Percentiles rank a stretch among this genome's conserved stretches.
Conservation (phyloP, 495 filamentous ascomycete genomes). For the Penicillium subrubescens region DNA sequence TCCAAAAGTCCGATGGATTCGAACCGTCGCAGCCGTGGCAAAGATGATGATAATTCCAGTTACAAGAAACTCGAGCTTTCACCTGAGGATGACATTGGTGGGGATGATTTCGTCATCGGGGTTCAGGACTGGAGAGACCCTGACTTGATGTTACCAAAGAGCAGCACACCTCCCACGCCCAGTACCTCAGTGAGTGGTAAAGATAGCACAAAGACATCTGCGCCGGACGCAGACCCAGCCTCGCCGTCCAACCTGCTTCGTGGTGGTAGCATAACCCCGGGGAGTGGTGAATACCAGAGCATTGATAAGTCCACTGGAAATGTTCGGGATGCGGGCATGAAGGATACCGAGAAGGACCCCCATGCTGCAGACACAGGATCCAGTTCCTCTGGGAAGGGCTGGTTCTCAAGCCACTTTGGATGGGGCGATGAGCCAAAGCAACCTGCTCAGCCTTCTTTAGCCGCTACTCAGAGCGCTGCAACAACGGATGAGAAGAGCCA, state of each 20-base stretch:
- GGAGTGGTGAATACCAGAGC: constrained; percentile 71
- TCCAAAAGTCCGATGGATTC: constrained; percentile 14
- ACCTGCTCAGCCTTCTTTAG: constrained; percentile 15
- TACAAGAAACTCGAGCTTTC: constrained; percentile 25
- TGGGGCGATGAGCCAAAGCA: constrained; percentile 28
- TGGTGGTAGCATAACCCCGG: constrained; percentile 73
- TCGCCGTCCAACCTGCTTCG: constrained; percentile 49
- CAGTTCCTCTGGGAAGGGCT: constrained; percentile 25
- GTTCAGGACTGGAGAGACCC: constrained; percentile 93
- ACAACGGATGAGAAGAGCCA: constrained; percentile 17
- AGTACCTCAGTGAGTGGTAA: constrained; percentile 27
- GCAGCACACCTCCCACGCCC: constrained; percentile 29
- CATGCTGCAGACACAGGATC: constrained; percentile 1
- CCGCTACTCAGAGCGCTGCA: constrained; percentile 3
- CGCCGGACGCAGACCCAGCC: constrained; percentile 31
- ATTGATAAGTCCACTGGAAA: constrained; percentile 34
- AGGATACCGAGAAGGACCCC: constrained; percentile 13
- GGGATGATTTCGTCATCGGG: constrained; percentile 84
- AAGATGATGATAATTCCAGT: constrained; percentile 14
- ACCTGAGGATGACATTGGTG: constrained; percentile 31
- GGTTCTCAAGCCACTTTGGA: constrained; percentile 43
- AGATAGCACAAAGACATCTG: constrained; percentile 27
- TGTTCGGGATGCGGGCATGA: constrained; percentile 17
- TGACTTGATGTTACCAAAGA: constrained; percentile 60
- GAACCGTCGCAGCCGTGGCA: constrained; percentile 15